Conservation (phyloP, 495 filamentous ascomycete species). For the Penicillium lividum region DNA sequence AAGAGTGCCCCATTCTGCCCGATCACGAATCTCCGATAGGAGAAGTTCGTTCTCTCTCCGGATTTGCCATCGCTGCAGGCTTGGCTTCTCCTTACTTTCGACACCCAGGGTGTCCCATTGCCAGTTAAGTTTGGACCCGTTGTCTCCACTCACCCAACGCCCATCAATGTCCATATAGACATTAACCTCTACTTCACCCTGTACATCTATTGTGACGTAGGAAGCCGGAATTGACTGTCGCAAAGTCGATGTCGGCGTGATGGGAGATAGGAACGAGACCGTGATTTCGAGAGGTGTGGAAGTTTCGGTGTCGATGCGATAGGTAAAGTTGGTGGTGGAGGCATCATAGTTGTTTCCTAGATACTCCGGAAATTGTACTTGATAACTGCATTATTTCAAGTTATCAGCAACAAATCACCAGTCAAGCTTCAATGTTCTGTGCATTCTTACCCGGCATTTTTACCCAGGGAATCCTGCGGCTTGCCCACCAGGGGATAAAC, state of each 20-base stretch:
- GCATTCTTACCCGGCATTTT: slow-evolving; percentile 44
- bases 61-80: slow-evolving; percentile 64
- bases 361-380: slow-evolving; percentile 70
- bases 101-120: slow-evolving; percentile 48
- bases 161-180: slow-evolving; percentile 89
- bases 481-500: slow-evolving; percentile 89
- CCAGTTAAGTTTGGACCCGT: slow-evolving; percentile 70
- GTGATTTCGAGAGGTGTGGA: slow-evolving; percentile 57
- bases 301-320: slow-evolving; percentile 56
- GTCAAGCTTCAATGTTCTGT: background rate
- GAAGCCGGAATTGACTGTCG: slow-evolving; percentile 88
- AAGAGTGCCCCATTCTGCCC: slow-evolving; percentile 86
- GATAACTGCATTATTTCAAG: slow-evolving; percentile 47
- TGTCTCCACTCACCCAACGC: slow-evolving; percentile 81
- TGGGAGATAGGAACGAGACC: slow-evolving; percentile 87
- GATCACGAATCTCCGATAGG: slow-evolving; percentile 73
- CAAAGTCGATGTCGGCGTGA: slow-evolving; percentile 88
- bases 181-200: slow-evolving; percentile 70
- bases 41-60: slow-evolving; percentile 63
- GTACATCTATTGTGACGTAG: slow-evolving; percentile 75
- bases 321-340: slow-evolving; percentile 90
- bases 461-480: slow-evolving; percentile 74
- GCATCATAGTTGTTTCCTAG: slow-evolving; percentile 83
- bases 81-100: slow-evolving; percentile 27
- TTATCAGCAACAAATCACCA: background rate